Percentiles rank a stretch among this genome's conserved stretches.
phyloP scores from a whole-genome alignment of 129 eudicot genomes.

The Scalesia atractyloides region DNA sequence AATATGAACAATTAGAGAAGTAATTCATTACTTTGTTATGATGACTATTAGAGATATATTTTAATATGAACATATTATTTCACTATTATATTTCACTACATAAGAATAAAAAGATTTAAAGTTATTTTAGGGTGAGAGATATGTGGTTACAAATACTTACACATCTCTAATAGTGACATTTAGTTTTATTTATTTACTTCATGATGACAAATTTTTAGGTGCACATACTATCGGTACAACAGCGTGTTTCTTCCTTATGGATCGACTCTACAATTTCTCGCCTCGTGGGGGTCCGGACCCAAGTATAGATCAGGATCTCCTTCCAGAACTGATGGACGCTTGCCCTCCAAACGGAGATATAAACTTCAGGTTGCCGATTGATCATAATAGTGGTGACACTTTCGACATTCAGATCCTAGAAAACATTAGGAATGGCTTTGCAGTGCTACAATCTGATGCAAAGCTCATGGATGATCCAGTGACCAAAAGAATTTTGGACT shows the following conservation, averaged over 20 bases:
- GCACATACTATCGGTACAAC: constrained; percentile 88
- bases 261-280: constrained; percentile 60
- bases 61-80: too few relatives aligned
- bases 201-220: constrained; percentile 39
- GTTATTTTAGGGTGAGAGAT: too few relatives aligned
- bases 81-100: too few relatives aligned
- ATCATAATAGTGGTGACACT: constrained; percentile 41
- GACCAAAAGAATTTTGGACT: constrained; percentile 51
- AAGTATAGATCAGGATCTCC: constrained; percentile 51
- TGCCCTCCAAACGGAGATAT: constrained; percentile 61
- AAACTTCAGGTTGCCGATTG: constrained; percentile 50
- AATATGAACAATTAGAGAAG: too few relatives aligned
- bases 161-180: too few relatives aligned
- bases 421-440: constrained; percentile 57
- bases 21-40: too few relatives aligned
- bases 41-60: too few relatives aligned
- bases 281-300: constrained; percentile 67
- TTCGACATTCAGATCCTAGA: constrained; percentile 54
- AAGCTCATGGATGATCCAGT: constrained; percentile 46
- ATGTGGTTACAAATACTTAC: too few relatives aligned
- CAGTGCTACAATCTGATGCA: constrained; percentile 72
- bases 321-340: constrained; percentile 39
- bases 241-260: constrained; percentile 69
- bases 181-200: not conserved
- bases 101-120: too few relatives aligned